Conservation (phyloP, 2,329 filamentous ascomycete genomes). For the Ophiostoma sp. region DNA sequence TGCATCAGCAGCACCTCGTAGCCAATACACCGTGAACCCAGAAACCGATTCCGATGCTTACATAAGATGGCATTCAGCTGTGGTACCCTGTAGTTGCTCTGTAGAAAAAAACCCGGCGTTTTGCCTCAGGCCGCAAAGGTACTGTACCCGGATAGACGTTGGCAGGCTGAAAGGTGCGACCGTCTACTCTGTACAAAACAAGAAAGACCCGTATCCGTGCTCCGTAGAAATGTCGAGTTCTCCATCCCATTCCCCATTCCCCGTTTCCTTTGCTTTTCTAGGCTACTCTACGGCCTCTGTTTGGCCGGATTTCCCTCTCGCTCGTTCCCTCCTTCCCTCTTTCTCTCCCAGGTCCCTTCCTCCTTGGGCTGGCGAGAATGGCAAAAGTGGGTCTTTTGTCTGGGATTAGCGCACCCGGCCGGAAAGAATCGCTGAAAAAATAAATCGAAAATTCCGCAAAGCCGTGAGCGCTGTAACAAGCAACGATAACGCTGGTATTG, state of each 20-base stretch:
- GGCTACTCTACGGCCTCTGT: not conserved
- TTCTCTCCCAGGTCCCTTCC: slow-evolving; percentile 9
- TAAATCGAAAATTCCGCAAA: slow-evolving; percentile 16
- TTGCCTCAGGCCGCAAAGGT: not conserved
- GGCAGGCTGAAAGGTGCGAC: not conserved
- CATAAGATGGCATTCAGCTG: not conserved
- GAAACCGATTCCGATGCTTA: not conserved
- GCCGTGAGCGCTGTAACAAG: slow-evolving; percentile 6
- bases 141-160: not conserved
- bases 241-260: not conserved
- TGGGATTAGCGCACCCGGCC: slow-evolving; percentile 32
- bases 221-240: slow-evolving; percentile 5
- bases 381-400: slow-evolving; percentile 21
- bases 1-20: not conserved
- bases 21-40: not conserved
- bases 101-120: too few species aligned
- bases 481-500: slow-evolving; percentile 8
- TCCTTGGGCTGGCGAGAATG: slow-evolving; percentile 19
- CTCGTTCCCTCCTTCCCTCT: not conserved
- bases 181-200: not conserved
- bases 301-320: slow-evolving; percentile 3
- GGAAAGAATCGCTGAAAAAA: slow-evolving; percentile 54
- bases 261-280: not conserved
- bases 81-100: too few species aligned
- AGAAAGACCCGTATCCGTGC: not conserved